phyloP scores from a whole-genome alignment of 2,329 filamentous ascomycete species.

The Paramyrothecium sp. region DNA sequence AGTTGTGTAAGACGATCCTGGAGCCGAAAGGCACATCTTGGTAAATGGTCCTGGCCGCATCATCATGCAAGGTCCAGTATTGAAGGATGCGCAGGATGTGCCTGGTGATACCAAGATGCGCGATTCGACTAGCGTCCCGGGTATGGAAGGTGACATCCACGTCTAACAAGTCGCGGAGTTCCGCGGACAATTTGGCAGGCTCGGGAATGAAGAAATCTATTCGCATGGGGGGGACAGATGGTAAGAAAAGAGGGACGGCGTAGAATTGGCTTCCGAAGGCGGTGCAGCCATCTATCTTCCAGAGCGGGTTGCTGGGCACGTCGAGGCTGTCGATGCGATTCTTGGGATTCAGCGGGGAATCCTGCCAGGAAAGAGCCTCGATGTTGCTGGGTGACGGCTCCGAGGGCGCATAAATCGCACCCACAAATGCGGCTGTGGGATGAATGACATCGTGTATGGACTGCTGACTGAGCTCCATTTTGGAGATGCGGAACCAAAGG shows the following conservation, averaged over 20 bases:
- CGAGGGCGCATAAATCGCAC: conserved; percentile 3
- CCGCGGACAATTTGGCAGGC: conserved; percentile 35
- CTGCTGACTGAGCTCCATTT: conserved; percentile 53
- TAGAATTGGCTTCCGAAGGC: conserved; percentile 58
- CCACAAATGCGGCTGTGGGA: conserved; percentile 52
- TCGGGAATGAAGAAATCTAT: conserved; percentile 59
- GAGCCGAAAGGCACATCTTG: conserved; percentile 54
- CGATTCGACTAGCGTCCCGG: conserved; percentile 46
- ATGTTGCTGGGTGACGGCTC: neutral
- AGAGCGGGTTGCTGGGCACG: conserved; percentile 41
- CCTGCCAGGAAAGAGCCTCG: conserved; percentile 35
- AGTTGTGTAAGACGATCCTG: conserved; percentile 51
- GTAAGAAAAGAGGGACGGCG: conserved; percentile 51
- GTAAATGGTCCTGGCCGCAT: conserved; percentile 35
- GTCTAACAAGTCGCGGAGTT: conserved; percentile 44
- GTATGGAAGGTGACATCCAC: conserved; percentile 54
- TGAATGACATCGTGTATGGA: conserved; percentile 57
- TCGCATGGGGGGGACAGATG: conserved; percentile 45
- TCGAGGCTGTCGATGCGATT: conserved; percentile 59
- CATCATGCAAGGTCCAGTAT: conserved; percentile 40
- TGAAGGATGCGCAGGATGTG: conserved; percentile 56
- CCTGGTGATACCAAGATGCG: conserved; percentile 47
- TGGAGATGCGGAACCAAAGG: conserved; percentile 6
- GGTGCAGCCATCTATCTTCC: conserved; percentile 59
- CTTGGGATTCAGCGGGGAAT: conserved; percentile 56